Percentiles rank a stretch among this genome's conserved stretches.
Evolutionary conservation across 2,329 filamentous ascomycete genomes (phyloP).

Genomic region (Ophiostoma piceae): DNA sequence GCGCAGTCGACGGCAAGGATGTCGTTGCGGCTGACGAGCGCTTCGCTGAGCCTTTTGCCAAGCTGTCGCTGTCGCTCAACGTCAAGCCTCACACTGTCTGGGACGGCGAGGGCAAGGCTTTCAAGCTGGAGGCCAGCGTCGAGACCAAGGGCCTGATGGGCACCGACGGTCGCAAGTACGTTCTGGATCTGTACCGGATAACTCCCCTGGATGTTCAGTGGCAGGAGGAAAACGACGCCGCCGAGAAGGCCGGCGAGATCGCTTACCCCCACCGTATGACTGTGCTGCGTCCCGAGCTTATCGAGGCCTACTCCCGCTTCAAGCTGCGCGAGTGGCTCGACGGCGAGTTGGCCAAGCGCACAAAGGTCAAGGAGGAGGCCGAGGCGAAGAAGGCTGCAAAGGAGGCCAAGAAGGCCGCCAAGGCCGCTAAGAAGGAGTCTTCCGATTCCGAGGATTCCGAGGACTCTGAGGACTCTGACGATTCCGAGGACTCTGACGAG

Average conservation of each 20-base stretch:
- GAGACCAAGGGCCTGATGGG: slow-evolving; percentile 98
- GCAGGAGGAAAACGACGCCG: slow-evolving; percentile 65
- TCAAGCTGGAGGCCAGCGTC: slow-evolving; percentile 90
- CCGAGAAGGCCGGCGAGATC: slow-evolving; percentile 38
- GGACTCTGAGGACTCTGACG: neutral
- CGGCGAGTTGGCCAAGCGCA: slow-evolving; percentile 64
- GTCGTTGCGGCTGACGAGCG: slow-evolving; percentile 84
- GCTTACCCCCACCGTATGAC: slow-evolving; percentile 95
- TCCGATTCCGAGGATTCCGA: neutral
- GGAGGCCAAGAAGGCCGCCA: slow-evolving; percentile 6
- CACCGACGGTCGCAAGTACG: slow-evolving; percentile 93
- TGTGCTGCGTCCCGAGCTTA: slow-evolving; percentile 80
- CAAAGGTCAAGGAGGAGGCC: slow-evolving; percentile 36
- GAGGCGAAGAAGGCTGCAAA: slow-evolving; percentile 13
- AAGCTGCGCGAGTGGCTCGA: slow-evolving; percentile 89
- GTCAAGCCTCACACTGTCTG: slow-evolving; percentile 95
- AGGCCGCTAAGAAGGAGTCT: slow-evolving; percentile 11
- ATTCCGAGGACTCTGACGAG: slow-evolving; percentile 7
- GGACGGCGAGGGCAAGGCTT: slow-evolving; percentile 90
- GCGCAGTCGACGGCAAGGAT: slow-evolving; percentile 95
- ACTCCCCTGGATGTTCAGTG: slow-evolving; percentile 87
- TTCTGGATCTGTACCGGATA: slow-evolving; percentile 92
- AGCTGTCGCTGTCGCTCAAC: slow-evolving; percentile 82
- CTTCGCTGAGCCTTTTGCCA: slow-evolving; percentile 78
- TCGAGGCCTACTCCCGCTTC: slow-evolving; percentile 76